Conservation (phyloP, 2,329 filamentous ascomycete species). For the Gnomoniopsis sp. region DNA sequence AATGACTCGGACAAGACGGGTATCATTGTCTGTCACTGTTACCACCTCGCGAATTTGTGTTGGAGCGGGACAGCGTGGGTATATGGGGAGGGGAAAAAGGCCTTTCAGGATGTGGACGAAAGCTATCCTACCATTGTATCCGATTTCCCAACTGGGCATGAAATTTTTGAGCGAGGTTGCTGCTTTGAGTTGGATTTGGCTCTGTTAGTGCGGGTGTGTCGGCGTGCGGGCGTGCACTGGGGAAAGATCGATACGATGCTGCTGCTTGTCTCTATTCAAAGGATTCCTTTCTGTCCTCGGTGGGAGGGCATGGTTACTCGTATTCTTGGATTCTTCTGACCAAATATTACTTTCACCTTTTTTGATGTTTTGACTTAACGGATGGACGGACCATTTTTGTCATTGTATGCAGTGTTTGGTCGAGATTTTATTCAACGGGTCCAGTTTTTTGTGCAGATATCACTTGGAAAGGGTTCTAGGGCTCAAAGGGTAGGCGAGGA, state of each 20-base stretch:
- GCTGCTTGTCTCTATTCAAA: background rate
- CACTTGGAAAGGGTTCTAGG: no score
- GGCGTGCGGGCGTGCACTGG: background rate
- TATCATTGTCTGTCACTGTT: no score
- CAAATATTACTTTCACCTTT: background rate
- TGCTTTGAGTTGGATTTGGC: no score
- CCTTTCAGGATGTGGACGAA: background rate
- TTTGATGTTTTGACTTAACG: background rate
- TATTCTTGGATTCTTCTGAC: background rate
- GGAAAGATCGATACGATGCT: slow-evolving; percentile 7
- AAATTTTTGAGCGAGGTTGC: background rate
- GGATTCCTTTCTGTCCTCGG: background rate
- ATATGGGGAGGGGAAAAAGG: background rate
- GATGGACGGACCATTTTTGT: background rate
- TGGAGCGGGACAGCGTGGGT: no score
- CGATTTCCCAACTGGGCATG: background rate
- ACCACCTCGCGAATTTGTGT: no score
- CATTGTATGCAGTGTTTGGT: background rate
- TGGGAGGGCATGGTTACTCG: background rate
- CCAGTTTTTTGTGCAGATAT: no score
- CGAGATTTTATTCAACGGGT: background rate
- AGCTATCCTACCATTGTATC: background rate
- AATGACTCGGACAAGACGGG: no score
- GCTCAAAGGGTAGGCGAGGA: no score
- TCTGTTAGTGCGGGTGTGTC: no score